Base-by-base conservation (phyloP, 2,329 filamentous ascomycete genomes). In the Sporothrix humicola region DNA sequence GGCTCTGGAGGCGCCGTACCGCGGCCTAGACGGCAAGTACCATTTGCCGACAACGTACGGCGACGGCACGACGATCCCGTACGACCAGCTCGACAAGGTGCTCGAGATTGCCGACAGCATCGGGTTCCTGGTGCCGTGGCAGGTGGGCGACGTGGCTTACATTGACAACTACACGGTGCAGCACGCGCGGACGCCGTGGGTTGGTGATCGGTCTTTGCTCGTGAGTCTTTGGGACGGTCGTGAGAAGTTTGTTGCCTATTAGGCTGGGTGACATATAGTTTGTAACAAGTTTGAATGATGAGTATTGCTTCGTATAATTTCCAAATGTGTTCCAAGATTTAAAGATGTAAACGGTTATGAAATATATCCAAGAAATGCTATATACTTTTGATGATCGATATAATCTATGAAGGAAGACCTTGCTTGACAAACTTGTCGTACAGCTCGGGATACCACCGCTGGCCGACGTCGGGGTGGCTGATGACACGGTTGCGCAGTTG, bases 91-190 rank as follows among this genome's bases (percentile, higher is more conserved):
- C 10, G 74, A 75, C 65, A 46, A 37, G 48, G 69, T 75, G 42
- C 58, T 75, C 10, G 7, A 71, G 59, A 75, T 75, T 48, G 50
- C 56, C 54, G 66, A 75, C 46, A 65, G 68, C 23, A 75, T 75
- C 46, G 44, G 31, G 10, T 75, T 75, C 59, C 56, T 75, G 9
- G 74, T 74, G 59, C 74, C 74, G 26, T 75, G 74, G 74, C 65
- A 75, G 54, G 74, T 37, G 2, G 74, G 74, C n/a, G 74, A 75
- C 58, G 70, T 75, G 17, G 74, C 74, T 15, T 17, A 72, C 13
- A 68, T 75, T 20, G 71, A 75, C 71, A 75, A 75, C 66, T 75
- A 74, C 42, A 75, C 74, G 26, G 68, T 69, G 15, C 73, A 75
- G 74, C 69, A 74, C 48, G 73, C 73, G 9, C 56, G 73, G 46